A percentile compares a stretch with the other conserved stretches of the same genome.
These are phyloP conservation scores for Verticillium dahliae DNA, from an alignment of 2,329 filamentous ascomycete species.

Conservation along the genomic window DNA sequence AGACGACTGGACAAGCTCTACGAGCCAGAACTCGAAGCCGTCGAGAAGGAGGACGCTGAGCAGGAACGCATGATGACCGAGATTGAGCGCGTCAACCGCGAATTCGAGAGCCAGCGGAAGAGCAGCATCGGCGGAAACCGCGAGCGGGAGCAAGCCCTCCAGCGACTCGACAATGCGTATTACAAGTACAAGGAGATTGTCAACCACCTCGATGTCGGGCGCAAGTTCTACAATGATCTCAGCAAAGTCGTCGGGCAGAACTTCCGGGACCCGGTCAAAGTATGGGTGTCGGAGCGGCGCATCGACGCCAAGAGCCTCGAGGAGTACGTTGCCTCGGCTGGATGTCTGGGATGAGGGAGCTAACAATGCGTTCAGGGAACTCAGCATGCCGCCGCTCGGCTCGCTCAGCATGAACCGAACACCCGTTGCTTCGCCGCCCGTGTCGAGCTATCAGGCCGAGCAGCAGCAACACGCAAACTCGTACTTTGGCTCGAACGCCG, in stretches of 20 bases:
- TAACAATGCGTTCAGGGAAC: slow-evolving; percentile 28
- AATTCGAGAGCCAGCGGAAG: slow-evolving; percentile 67
- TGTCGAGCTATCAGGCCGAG: slow-evolving; percentile 9
- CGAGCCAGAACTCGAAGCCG: slow-evolving; percentile 65
- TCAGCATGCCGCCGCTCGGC: slow-evolving; percentile 44
- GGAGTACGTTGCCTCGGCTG: slow-evolving; percentile 45
- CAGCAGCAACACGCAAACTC: slow-evolving; percentile 9
- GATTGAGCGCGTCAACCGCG: slow-evolving; percentile 67
- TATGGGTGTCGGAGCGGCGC: slow-evolving; percentile 74
- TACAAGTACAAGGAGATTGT: slow-evolving; percentile 96
- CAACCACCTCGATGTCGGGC: slow-evolving; percentile 80
- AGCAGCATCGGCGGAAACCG: slow-evolving; percentile 56
- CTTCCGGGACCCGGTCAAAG: slow-evolving; percentile 72
- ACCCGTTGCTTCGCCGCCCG: slow-evolving; percentile 16
- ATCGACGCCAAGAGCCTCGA: slow-evolving; percentile 76
- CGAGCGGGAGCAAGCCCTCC: slow-evolving; percentile 80
- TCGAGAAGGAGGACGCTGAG: slow-evolving; percentile 66
- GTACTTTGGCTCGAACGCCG: slow-evolving; percentile 10
- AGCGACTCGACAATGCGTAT: slow-evolving; percentile 84
- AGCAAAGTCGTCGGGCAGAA: slow-evolving; percentile 72
- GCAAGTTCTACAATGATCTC: slow-evolving; percentile 96
- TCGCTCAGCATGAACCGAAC: slow-evolving; percentile 31
- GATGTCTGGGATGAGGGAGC: neutral
- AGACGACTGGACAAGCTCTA: slow-evolving; percentile 69
- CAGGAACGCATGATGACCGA: slow-evolving; percentile 67